Evolutionary conservation across 768 basidiomycete genomes (phyloP).

Genomic region (Tephrocybe rancida): DNA sequence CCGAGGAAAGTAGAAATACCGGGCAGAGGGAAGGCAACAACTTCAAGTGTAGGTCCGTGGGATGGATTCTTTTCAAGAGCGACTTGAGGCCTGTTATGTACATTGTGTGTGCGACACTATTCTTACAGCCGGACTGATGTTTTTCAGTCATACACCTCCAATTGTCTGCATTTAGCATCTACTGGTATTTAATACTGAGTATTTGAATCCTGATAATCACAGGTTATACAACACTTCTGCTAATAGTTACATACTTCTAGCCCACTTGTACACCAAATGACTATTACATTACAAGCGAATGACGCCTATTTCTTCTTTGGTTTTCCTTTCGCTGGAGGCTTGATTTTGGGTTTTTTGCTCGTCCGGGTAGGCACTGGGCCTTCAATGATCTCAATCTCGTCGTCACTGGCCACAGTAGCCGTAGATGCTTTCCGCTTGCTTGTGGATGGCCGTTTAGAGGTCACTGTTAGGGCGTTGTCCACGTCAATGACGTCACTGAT

Average conservation of each 20-base stretch:
- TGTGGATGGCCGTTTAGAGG: conserved; percentile 23
- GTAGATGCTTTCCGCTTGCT: conserved; percentile 54
- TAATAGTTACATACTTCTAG: not conserved
- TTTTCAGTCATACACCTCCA: not conserved
- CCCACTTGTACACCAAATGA: not conserved
- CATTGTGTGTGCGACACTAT: not conserved
- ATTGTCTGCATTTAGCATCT: no score
- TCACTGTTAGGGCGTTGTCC: conserved; percentile 33
- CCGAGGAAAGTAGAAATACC: conserved; percentile 31
- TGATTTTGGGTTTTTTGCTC: conserved; percentile 36
- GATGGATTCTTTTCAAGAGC: conserved; percentile 46
- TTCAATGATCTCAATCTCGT: conserved; percentile 57
- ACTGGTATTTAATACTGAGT: not conserved
- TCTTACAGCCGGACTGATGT: not conserved
- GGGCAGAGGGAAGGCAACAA: conserved; percentile 23
- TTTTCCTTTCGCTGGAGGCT: conserved; percentile 38
- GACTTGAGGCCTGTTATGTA: not conserved
- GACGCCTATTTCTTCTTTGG: conserved; percentile 34
- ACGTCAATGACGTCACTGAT: conserved; percentile 45
- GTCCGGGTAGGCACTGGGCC: conserved; percentile 36
- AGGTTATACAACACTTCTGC: not conserved
- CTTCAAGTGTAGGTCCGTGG: conserved; percentile 35
- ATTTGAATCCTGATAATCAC: conserved; percentile 1
- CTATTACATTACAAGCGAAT: no score
- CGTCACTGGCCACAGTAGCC: conserved; percentile 42